Evolutionary conservation across 768 basidiomycete genomes (phyloP).

Genomic region (Termitomyces sp.): DNA sequence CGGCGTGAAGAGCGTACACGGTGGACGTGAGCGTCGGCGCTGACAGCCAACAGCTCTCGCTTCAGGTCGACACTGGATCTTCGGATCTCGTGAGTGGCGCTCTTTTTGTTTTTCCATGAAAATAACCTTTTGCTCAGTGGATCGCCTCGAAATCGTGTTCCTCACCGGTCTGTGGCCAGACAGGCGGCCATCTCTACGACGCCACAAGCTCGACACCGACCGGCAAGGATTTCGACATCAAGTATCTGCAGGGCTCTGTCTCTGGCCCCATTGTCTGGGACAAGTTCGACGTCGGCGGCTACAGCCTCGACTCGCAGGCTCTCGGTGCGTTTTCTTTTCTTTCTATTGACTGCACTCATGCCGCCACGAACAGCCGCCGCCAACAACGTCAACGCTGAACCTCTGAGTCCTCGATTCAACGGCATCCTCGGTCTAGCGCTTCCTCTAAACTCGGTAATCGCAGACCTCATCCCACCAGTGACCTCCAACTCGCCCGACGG

Average conservation of each 20-base stretch:
- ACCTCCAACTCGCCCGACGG: conserved; percentile 53
- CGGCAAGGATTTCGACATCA: conserved; percentile 37
- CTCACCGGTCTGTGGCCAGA: conserved; percentile 42
- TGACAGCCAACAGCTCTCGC: conserved; percentile 41
- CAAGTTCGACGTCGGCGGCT: conserved; percentile 53
- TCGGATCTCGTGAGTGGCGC: conserved; percentile 59
- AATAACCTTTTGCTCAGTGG: conserved; percentile 42
- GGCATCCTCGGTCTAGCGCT: conserved; percentile 77
- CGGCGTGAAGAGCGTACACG: conserved; percentile 50
- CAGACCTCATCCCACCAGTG: conserved; percentile 40
- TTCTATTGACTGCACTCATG: no score
- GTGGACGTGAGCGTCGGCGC: conserved; percentile 52
- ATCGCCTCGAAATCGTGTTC: conserved; percentile 63
- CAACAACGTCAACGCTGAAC: conserved; percentile 45
- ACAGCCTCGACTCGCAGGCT: conserved; percentile 60
- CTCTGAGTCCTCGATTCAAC: conserved; percentile 47
- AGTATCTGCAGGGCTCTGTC: conserved; percentile 55
- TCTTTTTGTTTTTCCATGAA: neutral
- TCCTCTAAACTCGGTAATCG: conserved; percentile 66
- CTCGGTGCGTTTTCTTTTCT: conserved; percentile 41
- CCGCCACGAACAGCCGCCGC: no score
- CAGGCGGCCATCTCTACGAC: conserved; percentile 48
- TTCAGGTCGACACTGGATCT: conserved; percentile 80
- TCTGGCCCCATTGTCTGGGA: conserved; percentile 71
- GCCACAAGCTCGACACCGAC: conserved; percentile 42